A percentile compares a stretch with the other conserved stretches of the same genome.
Conservation (phyloP, 2,329 filamentous ascomycete species). For the Chalaropsis thielavioides region DNA sequence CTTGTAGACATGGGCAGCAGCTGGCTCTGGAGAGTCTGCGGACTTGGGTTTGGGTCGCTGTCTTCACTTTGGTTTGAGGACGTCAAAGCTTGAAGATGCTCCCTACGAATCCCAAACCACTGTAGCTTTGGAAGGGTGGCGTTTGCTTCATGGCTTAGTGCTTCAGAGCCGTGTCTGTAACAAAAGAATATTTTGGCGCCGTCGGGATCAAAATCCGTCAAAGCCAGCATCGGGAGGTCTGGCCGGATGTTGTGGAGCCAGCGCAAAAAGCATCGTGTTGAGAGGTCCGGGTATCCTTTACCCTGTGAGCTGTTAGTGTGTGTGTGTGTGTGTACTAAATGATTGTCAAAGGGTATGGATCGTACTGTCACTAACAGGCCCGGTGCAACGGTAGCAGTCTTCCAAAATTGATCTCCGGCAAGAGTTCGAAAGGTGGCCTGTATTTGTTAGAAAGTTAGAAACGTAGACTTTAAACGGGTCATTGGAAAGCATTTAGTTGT, state of each 20-base stretch:
- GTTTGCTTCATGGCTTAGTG: slow-evolving; percentile 44
- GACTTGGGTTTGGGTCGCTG: not conserved
- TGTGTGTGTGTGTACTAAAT: not conserved
- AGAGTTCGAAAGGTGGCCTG: slow-evolving; percentile 65
- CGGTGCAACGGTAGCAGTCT: slow-evolving; percentile 31
- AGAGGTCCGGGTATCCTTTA: slow-evolving; percentile 69
- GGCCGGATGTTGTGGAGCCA: slow-evolving; percentile 35
- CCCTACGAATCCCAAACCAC: slow-evolving; percentile 49
- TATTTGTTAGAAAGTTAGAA: not conserved
- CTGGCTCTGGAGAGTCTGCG: slow-evolving; percentile 18
- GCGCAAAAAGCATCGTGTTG: slow-evolving; percentile 50
- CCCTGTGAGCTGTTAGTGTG: slow-evolving; percentile 34
- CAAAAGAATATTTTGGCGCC: slow-evolving; percentile 59
- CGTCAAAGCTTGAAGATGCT: slow-evolving; percentile 25
- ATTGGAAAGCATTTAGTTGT: not conserved
- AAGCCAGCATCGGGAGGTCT: slow-evolving; percentile 41
- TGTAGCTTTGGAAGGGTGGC: slow-evolving; percentile 36
- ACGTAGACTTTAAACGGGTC: too few relatives aligned
- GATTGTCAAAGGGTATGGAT: not conserved
- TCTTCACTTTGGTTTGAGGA: not conserved
- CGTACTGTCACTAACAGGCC: slow-evolving; percentile 55
- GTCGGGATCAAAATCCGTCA: slow-evolving; percentile 66
- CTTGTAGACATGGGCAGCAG: slow-evolving; percentile 32
- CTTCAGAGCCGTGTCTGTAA: slow-evolving; percentile 56
- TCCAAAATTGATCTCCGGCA: slow-evolving; percentile 41